These are phyloP conservation scores for Paraurostyla sp. DNA, from an alignment of 73 alveolate genomes.

Conservation along the genomic window DNA sequence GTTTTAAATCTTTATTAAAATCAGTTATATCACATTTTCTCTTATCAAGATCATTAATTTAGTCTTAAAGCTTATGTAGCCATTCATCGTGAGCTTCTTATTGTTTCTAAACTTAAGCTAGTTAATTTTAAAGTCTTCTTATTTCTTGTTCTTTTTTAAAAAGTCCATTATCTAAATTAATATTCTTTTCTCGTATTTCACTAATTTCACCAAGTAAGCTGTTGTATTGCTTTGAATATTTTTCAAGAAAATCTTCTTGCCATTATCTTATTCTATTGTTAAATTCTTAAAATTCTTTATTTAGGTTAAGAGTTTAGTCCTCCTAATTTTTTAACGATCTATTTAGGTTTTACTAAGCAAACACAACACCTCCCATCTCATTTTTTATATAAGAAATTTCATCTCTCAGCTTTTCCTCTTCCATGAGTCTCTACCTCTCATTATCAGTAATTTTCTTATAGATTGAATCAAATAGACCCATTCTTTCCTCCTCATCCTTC, in stretches of 20 bases:
- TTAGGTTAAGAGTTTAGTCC: slow-evolving; percentile 12
- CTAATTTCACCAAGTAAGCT: slow-evolving; percentile 38
- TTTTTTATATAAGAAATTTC: slow-evolving; percentile 29
- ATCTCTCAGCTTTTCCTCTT: slow-evolving; percentile 45
- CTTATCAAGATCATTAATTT: not conserved
- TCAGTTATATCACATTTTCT: slow-evolving; percentile 12
- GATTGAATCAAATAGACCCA: slow-evolving; percentile 41
- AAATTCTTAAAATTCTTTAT: slow-evolving; percentile 34
- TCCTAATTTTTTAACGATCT: slow-evolving; percentile 30
- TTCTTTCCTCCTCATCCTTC: slow-evolving; percentile 37
- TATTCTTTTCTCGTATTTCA: slow-evolving; percentile 41
- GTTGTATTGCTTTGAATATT: slow-evolving; percentile 8
- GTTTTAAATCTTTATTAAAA: not conserved
- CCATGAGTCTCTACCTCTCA: slow-evolving; percentile 50
- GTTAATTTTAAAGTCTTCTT: not conserved
- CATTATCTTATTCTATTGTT: slow-evolving; percentile 19
- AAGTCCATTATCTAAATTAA: not conserved
- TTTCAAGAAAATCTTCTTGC: slow-evolving; percentile 60
- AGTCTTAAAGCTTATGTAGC: not conserved
- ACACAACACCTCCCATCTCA: slow-evolving; percentile 25
- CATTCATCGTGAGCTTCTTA: slow-evolving; percentile 29
- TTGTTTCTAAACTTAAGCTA: not conserved
- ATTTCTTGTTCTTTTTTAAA: slow-evolving; percentile 34
- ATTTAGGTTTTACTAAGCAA: not conserved
- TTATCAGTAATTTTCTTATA: slow-evolving; percentile 23